Percentiles rank a stretch among this genome's conserved stretches.
Evolutionary conservation across 192 early-diverging fungal species (phyloP).

Genomic region (Tieghemiomyces parasiticus): DNA sequence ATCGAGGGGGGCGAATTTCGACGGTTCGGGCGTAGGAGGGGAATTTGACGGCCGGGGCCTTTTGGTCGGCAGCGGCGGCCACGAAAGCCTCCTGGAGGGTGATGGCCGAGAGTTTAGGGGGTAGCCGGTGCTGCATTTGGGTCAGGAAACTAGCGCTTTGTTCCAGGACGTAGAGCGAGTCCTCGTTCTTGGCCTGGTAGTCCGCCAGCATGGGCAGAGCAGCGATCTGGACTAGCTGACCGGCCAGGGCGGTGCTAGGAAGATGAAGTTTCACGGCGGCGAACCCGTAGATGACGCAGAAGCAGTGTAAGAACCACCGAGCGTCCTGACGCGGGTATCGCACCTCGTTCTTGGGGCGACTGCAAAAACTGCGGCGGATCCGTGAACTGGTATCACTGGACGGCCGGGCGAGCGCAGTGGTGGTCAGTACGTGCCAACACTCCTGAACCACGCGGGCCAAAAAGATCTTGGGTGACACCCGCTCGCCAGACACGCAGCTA

Average conservation of each 20-base stretch:
- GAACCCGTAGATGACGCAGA: slow-evolving; percentile 10
- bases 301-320: slow-evolving; percentile 6
- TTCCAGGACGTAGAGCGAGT: slow-evolving; percentile 7
- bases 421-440: slow-evolving; percentile 1
- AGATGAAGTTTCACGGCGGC: slow-evolving; percentile 8
- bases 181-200: slow-evolving; percentile 1
- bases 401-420: background rate
- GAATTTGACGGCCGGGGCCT: background rate
- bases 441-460: slow-evolving; percentile 4
- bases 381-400: background rate
- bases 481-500: background rate
- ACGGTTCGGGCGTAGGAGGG: background rate
- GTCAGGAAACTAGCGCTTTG: background rate
- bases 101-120: background rate
- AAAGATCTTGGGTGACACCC: slow-evolving; percentile 6
- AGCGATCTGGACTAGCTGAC: slow-evolving; percentile 5
- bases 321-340: slow-evolving; percentile 6
- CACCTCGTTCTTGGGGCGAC: background rate
- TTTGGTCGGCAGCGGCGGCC: background rate
- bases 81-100: slow-evolving; percentile 1
- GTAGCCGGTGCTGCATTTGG: slow-evolving; percentile 5
- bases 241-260: background rate
- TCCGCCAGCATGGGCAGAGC: slow-evolving; percentile 2
- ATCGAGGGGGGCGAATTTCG: background rate
- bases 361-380: background rate